These are phyloP conservation scores for Penicillium italicum DNA, from an alignment of 2,329 filamentous ascomycete genomes.

Conservation along the genomic window DNA sequence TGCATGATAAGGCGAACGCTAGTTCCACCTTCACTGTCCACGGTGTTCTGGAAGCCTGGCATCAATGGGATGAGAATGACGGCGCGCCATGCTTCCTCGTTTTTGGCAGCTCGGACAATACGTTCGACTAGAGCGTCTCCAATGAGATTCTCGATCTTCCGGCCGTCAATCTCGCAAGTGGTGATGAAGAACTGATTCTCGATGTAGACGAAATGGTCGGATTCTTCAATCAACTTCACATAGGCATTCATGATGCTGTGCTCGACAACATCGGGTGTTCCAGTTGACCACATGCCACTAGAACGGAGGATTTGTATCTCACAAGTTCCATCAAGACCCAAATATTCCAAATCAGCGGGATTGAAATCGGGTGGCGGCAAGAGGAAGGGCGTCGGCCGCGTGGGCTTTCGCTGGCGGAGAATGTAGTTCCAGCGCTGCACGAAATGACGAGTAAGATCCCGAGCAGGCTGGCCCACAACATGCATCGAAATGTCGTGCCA, in stretches of 20 bases:
- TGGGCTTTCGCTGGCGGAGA: constrained; percentile 85
- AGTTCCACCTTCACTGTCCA: constrained; percentile 88
- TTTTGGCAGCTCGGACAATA: constrained; percentile 76
- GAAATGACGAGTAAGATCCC: constrained; percentile 92
- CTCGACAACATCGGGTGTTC: constrained; percentile 76
- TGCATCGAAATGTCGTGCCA: constrained; percentile 99
- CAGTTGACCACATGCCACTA: constrained; percentile 85
- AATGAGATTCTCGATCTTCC: constrained; percentile 86
- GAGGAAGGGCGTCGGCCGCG: constrained; percentile 86
- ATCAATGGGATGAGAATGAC: constrained; percentile 90
- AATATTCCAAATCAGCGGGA: constrained; percentile 74
- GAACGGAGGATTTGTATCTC: constrained; percentile 95
- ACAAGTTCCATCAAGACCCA: constrained; percentile 89
- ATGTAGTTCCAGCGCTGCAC: constrained; percentile 98
- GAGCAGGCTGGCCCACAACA: constrained; percentile 89
- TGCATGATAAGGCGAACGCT: constrained; percentile 95
- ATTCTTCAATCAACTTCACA: constrained; percentile 88
- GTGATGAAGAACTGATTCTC: constrained; percentile 99
- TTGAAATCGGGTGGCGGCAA: constrained; percentile 91
- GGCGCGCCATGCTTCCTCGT: constrained; percentile 85
- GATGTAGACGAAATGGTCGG: constrained; percentile 96
- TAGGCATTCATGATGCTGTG: constrained; percentile 96
- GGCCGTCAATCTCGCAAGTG: constrained; percentile 81
- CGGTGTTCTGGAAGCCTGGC: constrained; percentile 97
- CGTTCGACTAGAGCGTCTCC: constrained; percentile 92